Conservation (phyloP, 2,329 filamentous ascomycete genomes). For the Septoria petroselini region DNA sequence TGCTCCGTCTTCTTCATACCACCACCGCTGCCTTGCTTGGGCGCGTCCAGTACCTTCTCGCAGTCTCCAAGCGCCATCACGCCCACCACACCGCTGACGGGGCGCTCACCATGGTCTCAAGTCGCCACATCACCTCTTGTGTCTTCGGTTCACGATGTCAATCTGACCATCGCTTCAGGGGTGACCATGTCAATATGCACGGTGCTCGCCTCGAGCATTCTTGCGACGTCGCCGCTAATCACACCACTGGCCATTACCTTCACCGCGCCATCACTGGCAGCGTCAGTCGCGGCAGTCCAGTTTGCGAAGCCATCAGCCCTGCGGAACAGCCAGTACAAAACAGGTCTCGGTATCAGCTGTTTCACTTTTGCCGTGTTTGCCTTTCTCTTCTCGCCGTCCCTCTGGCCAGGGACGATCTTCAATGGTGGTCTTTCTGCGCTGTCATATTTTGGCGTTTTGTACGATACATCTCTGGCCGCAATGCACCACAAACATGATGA, state of each 20-base stretch:
- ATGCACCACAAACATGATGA: slow-evolving; percentile 34
- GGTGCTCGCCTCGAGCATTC: slow-evolving; percentile 38
- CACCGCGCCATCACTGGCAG: slow-evolving; percentile 43
- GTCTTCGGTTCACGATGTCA: slow-evolving; percentile 41
- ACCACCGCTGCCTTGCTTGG: slow-evolving; percentile 45
- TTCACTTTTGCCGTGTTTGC: slow-evolving; percentile 35
- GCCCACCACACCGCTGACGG: slow-evolving; percentile 20
- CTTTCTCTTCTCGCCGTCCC: slow-evolving; percentile 38
- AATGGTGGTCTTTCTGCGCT: slow-evolving; percentile 38
- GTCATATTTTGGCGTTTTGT: slow-evolving; percentile 41
- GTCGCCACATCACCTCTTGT: slow-evolving; percentile 34
- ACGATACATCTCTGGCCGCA: slow-evolving; percentile 39
- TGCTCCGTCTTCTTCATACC: slow-evolving; percentile 46
- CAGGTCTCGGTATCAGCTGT: slow-evolving; percentile 37
- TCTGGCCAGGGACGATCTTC: slow-evolving; percentile 38
- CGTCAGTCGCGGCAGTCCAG: slow-evolving; percentile 44
- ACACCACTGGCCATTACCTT: slow-evolving; percentile 39
- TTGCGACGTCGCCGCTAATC: slow-evolving; percentile 36
- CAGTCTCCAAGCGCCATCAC: slow-evolving; percentile 7
- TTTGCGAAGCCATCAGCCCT: slow-evolving; percentile 44
- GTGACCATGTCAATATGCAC: slow-evolving; percentile 39
- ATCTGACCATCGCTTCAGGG: slow-evolving; percentile 45
- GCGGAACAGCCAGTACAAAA: slow-evolving; percentile 36
- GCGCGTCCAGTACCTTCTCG: slow-evolving; percentile 5
- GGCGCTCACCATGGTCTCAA: slow-evolving; percentile 23